Base-by-base conservation (phyloP, 1,284 basidiomycete genomes). In the Pterula multifida region DNA sequence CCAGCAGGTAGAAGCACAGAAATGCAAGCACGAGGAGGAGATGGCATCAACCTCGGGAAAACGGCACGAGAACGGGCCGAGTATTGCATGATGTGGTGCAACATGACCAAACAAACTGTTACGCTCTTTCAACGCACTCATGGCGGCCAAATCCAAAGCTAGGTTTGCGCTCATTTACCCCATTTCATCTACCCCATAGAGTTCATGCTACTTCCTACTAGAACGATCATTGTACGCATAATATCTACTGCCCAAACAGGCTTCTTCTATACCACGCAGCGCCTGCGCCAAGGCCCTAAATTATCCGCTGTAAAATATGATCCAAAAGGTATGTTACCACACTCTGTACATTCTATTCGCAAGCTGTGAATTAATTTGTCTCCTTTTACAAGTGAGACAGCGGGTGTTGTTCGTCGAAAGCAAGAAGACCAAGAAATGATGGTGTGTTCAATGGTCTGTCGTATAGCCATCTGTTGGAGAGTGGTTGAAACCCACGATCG, bases 191-290 rank as follows among this genome's bases (percentile, higher is more conserved):
- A 22, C 32, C 35, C 36, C 23, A 13, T n/a, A 53, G 46, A 6
- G 26, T 19, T 3, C 42, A 12, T 26, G 36, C 19, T 48, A 39
- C 23, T 36, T 13, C 11, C 36, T 36, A 4, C 25, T 57, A 93
- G 90, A 63, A 90, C 86, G 1, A 66, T 92, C 52, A 81, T 93
- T 53, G 81, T 93, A 49, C 84, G 88, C 48, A 73, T 94, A 57
- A 81, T 93, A 50, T 93, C 90, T 13, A 90, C 89, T 1, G 90
- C 90, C 1, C 84, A 90, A 63, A 92, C 90, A 1, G 90, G 90
- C 15, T 91, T 78, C 68, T 92, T 92, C 65, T 94, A 93, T 67
- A 89, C 88, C 9, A 86, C 85, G 2, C 76, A 81, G 56, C 75
- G 90, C 21, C 67, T 83, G 47, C 75, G 90, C 26, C 65, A 78